phyloP scores from a whole-genome alignment of 2,329 filamentous ascomycete species.

The Trichoderma hamatum region DNA sequence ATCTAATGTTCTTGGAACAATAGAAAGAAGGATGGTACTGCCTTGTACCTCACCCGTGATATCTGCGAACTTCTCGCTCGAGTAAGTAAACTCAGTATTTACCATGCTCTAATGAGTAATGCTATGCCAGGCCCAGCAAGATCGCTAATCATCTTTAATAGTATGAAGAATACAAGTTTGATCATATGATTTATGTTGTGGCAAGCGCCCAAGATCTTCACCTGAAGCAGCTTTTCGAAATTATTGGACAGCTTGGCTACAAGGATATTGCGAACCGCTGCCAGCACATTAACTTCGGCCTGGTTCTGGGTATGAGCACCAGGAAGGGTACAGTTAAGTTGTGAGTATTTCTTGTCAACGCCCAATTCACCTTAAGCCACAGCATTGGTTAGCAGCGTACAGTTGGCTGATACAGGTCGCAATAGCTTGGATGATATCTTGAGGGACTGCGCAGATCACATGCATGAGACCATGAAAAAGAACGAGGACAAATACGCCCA shows the following conservation, averaged over 20 bases:
- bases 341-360: slow-evolving; percentile 24
- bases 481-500: slow-evolving; percentile 90
- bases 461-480: slow-evolving; percentile 96
- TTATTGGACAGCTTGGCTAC: slow-evolving; percentile 70
- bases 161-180: slow-evolving; percentile 65
- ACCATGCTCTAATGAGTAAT: neutral
- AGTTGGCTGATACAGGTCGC: neutral
- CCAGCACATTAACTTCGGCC: slow-evolving; percentile 74
- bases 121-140: neutral
- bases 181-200: slow-evolving; percentile 81
- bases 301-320: slow-evolving; percentile 71
- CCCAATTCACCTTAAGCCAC: too few species aligned
- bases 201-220: slow-evolving; percentile 73
- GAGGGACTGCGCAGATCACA: slow-evolving; percentile 80
- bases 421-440: slow-evolving; percentile 45
- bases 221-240: slow-evolving; percentile 75
- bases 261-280: slow-evolving; percentile 67
- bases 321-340: slow-evolving; percentile 76
- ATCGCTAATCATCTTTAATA: slow-evolving; percentile 3
- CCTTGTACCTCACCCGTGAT: slow-evolving; percentile 77
- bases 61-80: slow-evolving; percentile 74
- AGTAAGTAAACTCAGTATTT: slow-evolving; percentile 28
- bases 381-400: neutral
- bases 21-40: slow-evolving; percentile 70
- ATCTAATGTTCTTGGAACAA: neutral